Base-by-base conservation (phyloP, 805 yeast species). In the Myxozyma geophila region DNA sequence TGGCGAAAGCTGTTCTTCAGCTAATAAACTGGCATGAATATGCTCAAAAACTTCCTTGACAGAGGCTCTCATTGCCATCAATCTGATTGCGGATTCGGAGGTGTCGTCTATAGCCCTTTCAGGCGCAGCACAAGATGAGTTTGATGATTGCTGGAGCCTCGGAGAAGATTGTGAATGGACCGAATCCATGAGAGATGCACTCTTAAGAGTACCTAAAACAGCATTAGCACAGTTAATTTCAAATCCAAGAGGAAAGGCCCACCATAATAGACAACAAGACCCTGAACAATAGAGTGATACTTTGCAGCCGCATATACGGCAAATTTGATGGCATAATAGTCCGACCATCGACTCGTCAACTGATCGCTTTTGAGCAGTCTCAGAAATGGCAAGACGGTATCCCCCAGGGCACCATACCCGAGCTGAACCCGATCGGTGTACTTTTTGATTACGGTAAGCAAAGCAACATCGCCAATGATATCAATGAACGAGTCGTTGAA, bases 321-420 rank as follows among this genome's bases (percentile, higher is more conserved):
- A 8, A 35, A 23, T 33, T 28, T 43, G 1, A 54, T 39, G 5
- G 39, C 37, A 19, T 54, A 54, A 28, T 54, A 40, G 35, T 43
- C 58, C 6, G 58, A 7, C 58, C 58, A 54, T 17, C 51, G 51
- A 13, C 51, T 43, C 23, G 21, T 44, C 51, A 54, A 43, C 33
- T 54, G 58, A 43, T 54, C 58, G 15, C 40, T 23, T 17, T 28
- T 43, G 3, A 54, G 15, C 21, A 54, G 21, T 13, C 58, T 49
- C 13, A 54, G 41, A 10, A 54, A 50, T 5, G 49, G 49, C 12
- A 54, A 23, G 13, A 41, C 21, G 6, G 6, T 13, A 39, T 52
- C 55, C 17, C 55, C 46, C 37, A 52, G 13, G 15, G 21, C 55
- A 19, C 35, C 6, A 35, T 6, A 17, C 4, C 46, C 19, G 12